Percentiles rank a stretch among this genome's conserved stretches.
phyloP scores from a whole-genome alignment of 73 alveolate species.

The Stentor roeselii region DNA sequence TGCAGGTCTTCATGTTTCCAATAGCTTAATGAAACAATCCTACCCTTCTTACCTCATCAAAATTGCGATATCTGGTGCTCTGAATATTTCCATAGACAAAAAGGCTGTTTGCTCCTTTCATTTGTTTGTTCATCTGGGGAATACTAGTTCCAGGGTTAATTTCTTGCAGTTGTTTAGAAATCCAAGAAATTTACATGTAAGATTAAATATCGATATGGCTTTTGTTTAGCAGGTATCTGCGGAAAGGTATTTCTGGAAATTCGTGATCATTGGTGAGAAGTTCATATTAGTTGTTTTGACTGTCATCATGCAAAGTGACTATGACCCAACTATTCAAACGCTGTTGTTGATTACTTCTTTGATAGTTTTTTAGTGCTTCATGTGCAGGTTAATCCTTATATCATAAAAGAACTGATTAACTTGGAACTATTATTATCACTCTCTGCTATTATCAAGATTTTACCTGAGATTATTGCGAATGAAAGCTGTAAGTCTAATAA shows the following conservation, averaged over 20 bases:
- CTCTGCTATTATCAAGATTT: background rate
- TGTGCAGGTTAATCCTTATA: background rate
- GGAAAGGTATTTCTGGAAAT: conserved; percentile 55
- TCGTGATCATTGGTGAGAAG: conserved; percentile 42
- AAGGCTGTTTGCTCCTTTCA: background rate
- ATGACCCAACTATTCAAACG: background rate
- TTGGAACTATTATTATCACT: background rate
- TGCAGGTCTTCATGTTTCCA: background rate
- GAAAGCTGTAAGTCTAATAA: background rate
- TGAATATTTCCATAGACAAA: background rate
- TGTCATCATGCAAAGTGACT: conserved; percentile 26
- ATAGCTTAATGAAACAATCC: background rate
- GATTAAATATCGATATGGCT: conserved; percentile 46
- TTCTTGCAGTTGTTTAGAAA: background rate
- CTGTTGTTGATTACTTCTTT: background rate
- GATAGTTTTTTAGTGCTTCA: background rate
- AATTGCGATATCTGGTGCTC: background rate
- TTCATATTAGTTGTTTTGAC: conserved; percentile 36
- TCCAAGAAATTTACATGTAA: background rate
- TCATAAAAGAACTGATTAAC: background rate
- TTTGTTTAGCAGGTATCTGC: conserved; percentile 51
- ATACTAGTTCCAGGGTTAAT: conserved; percentile 35
- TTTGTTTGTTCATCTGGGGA: conserved; percentile 3
- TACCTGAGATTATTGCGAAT: too few species aligned
- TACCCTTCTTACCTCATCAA: background rate